phyloP scores from a whole-genome alignment of 228 moss, liverwort and hornwort species.

The Sphagnum fallax region DNA sequence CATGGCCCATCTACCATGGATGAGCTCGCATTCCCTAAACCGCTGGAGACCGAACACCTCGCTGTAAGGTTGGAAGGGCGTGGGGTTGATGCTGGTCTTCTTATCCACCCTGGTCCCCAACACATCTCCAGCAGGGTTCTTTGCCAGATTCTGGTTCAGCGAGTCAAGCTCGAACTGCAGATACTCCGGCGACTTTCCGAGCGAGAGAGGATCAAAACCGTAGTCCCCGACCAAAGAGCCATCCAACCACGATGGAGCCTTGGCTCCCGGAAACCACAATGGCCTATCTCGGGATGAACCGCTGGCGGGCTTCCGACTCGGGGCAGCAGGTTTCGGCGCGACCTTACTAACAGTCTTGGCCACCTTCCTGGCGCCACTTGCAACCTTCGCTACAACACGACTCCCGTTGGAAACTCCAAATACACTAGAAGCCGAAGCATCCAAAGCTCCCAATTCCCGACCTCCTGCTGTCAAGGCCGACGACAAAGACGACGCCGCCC shows the following conservation, averaged over 20 bases:
- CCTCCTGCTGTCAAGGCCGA: slow-evolving; percentile 27
- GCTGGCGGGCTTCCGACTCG: slow-evolving; percentile 18
- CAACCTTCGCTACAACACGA: slow-evolving; percentile 19
- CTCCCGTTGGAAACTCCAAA: slow-evolving; percentile 32
- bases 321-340: slow-evolving; percentile 5
- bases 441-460: slow-evolving; percentile 41
- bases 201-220: slow-evolving; percentile 78
- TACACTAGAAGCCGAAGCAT: slow-evolving; percentile 24
- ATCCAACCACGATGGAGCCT: slow-evolving; percentile 85
- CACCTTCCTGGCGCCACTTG: slow-evolving; percentile 16
- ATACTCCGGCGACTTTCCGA: slow-evolving; percentile 95
- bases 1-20: slow-evolving; percentile 98
- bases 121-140: slow-evolving; percentile 71
- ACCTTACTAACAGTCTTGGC: slow-evolving; percentile 21
- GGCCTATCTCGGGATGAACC: slow-evolving; percentile 35
- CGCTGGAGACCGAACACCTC: slow-evolving; percentile 97
- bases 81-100: slow-evolving; percentile 80
- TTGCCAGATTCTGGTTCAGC: slow-evolving; percentile 92
- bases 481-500: slow-evolving; percentile 39
- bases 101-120: slow-evolving; percentile 83
- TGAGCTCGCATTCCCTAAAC: slow-evolving; percentile 99
- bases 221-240: slow-evolving; percentile 83
- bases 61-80: slow-evolving; percentile 98
- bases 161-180: slow-evolving; percentile 88
- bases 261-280: slow-evolving; percentile 93